phyloP scores from a whole-genome alignment of 164 flowering plant species.

The Macadamia integrifolia region DNA sequence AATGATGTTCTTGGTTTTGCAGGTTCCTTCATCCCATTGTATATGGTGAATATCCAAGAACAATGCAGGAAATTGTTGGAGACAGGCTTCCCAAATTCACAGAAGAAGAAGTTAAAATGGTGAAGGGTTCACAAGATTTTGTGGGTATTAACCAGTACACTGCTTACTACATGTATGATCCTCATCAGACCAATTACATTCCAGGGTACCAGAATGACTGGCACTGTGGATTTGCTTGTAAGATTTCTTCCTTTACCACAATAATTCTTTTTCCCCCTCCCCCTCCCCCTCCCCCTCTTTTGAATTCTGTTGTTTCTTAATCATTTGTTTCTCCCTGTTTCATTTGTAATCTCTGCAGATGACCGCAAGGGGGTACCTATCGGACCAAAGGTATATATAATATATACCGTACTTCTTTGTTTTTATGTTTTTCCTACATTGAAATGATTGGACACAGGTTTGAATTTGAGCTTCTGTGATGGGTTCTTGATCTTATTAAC shows the following conservation, averaged over 20 bases:
- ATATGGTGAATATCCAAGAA: slow-evolving; percentile 60
- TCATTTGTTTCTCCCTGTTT: neutral
- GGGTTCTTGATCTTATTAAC: neutral
- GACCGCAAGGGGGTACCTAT: slow-evolving; percentile 37
- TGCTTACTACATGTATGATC: slow-evolving; percentile 51
- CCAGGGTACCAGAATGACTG: slow-evolving; percentile 52
- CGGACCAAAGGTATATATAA: slow-evolving; percentile 36
- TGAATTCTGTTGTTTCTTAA: neutral
- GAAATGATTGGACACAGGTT: neutral
- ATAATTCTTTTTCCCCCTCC: neutral
- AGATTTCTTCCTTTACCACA: slow-evolving; percentile 12
- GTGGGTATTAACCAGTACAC: slow-evolving; percentile 70
- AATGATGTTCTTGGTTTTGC: neutral
- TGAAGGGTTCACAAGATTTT: slow-evolving; percentile 59
- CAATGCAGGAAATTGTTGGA: slow-evolving; percentile 53
- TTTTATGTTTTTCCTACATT: neutral
- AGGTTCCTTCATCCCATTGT: slow-evolving; percentile 73
- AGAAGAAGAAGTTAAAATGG: slow-evolving; percentile 45
- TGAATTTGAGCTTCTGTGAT: neutral
- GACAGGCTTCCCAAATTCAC: slow-evolving; percentile 60
- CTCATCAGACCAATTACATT: slow-evolving; percentile 19
- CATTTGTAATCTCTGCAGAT: slow-evolving; percentile 24
- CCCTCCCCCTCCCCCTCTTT: neutral
- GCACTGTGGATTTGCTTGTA: slow-evolving; percentile 63
- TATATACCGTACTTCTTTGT: neutral